These are phyloP conservation scores for Fusarium paranaense DNA, from an alignment of 2,329 filamentous ascomycete genomes.

Conservation along the genomic window DNA sequence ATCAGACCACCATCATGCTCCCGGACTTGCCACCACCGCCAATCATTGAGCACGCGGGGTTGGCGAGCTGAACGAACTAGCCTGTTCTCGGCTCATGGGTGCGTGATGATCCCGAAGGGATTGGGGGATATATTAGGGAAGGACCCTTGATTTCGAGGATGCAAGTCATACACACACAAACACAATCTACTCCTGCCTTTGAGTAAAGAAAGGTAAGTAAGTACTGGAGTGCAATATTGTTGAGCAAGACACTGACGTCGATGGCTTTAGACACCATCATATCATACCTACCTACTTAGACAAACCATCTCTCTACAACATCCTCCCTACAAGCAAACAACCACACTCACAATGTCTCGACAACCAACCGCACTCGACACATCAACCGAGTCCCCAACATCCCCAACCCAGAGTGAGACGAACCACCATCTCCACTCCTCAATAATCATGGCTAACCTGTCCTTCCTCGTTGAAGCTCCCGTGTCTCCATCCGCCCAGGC, in stretches of 20 bases:
- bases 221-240: not conserved
- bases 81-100: not conserved
- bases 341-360: conserved; percentile 22
- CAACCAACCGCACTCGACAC: conserved; percentile 33
- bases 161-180: not conserved
- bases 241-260: conserved; percentile 6
- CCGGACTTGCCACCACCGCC: conserved; percentile 20
- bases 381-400: conserved; percentile 13
- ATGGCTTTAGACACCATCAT: not conserved
- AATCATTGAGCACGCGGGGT: not conserved
- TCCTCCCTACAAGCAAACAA: not conserved
- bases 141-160: conserved; percentile 2
- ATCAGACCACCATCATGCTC: conserved; percentile 3
- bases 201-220: conserved; percentile 10
- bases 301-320: not conserved
- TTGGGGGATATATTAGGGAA: not conserved
- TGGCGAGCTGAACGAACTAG: conserved; percentile 11
- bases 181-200: not conserved
- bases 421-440: not conserved
- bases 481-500: conserved; percentile 37
- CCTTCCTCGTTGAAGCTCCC: conserved; percentile 12
- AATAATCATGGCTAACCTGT: conserved; percentile 14
- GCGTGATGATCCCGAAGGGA: conserved; percentile 1
- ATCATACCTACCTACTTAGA: conserved; percentile 13
- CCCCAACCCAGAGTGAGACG: conserved; percentile 21